Base-by-base conservation (phyloP, 768 basidiomycete genomes). In the Leccinum arenicola region DNA sequence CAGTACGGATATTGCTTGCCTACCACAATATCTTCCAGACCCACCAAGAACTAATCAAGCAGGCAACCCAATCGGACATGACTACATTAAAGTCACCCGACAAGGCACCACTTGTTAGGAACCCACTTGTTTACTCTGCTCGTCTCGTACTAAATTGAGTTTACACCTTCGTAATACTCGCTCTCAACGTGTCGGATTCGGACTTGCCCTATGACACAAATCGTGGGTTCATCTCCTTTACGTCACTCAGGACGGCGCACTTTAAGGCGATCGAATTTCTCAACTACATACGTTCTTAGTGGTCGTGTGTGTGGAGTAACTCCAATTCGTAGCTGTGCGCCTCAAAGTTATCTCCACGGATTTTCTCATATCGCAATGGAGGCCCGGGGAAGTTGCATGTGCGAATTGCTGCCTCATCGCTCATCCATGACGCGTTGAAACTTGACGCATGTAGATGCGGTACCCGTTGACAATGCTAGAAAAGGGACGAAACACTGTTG, bases 301-400 rank as follows among this genome's bases (percentile, higher is more conserved):
- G n/a, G 40, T n/a, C 38, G 38, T 43, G 40, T 43, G 40, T 43
- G 40, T 43, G 40, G 58, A 61, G 23, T 7, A 25, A 21, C 31
- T 52, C 31, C 43, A 55, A 15, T 19, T 45, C 19, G 43, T 45
- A 45, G 19, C 43, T 45, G 49, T 33, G 19, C 29, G 17, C 45
- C 29, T 35, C 29, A n/a, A 27, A 36, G 35, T 27, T 48, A 48
- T 25, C 25, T 21, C 52, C 45, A 61, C 36, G 19, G 43, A 47
- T 48, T 36, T 47, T 60, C 59, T 54, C 59, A 60, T 59, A 21
- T 12, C 10, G 15, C 10, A 19, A 43, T 45, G n/a, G n/a, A 33
- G 8, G 23, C 23, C 23, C 23, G 23, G 23, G 19, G 12, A 6
- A 21, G 12, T 35, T 35, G 35, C 45, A 23, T 47, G 21, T 48